Evolutionary conservation across 2,329 filamentous ascomycete species (phyloP), one percentile per base, ranked within the genome.

Genomic region (Ophiocordyceps sinensis): DNA sequence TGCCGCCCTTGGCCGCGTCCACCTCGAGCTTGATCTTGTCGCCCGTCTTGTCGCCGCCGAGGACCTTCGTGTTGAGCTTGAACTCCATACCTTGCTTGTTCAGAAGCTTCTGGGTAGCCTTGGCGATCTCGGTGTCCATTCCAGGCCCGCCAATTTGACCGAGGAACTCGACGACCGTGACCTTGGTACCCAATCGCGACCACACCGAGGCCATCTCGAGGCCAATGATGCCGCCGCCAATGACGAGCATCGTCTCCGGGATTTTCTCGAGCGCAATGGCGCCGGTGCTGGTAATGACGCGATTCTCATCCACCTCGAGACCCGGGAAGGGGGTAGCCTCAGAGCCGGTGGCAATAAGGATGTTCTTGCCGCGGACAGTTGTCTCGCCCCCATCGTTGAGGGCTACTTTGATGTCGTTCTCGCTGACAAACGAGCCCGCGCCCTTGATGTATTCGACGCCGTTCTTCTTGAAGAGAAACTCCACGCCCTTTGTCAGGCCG

Each of bases 391-490:
- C 91, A 17, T 96, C 89, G 53, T 82, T 77, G 47, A 95, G 77
- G 57, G 83, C 81, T 54, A 98, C 85, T 66, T 86, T 88, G 65
- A 98, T 68, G 55, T 91, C 89, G 68, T 95, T 78, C 66, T 93
- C 85, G 62, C 85, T 85, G 55, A 81, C 74, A 60, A 96, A 94
- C 37, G 85, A 74, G 51, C 82, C 89, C 40, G 85, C 79, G 53
- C 91, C 91, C 73, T 95, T 95, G 69, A 96, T 75, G 66, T 96
- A 98, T 62, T 96, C 87, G 51, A 95, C 91, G 49, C 86, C 85
- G 70, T 98, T 98, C 77, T 98, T 96, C 80, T 96, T 96, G 68
- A 98, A 82, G 48, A 98, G 73, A 62, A 89, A 98, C 66, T 98
- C 91, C 50, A 98, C 84, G 62, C 91, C 91, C 73, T 96, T 96